These are phyloP conservation scores for Yamadazyma oceani DNA, from an alignment of 1,139 yeast species.

Conservation along the genomic window DNA sequence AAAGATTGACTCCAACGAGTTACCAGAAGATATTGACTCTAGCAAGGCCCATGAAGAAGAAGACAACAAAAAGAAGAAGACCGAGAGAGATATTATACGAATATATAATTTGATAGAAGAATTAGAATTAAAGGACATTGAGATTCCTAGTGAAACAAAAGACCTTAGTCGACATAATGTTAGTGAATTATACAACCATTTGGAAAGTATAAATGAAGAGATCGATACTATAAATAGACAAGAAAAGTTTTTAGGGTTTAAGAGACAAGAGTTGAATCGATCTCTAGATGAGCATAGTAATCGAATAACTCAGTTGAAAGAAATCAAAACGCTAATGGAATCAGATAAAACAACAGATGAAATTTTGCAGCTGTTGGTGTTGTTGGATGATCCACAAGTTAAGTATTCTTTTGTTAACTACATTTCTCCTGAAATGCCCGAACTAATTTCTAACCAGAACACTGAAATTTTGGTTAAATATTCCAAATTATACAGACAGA, in stretches of 20 bases:
- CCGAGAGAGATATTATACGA: constrained; percentile 10
- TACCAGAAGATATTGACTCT: constrained; percentile 17
- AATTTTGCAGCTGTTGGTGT: constrained; percentile 4
- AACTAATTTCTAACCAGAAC: constrained; percentile 5
- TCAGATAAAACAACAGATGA: constrained; percentile 1
- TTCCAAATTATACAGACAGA: constrained; percentile 6
- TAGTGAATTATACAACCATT: constrained; percentile 13
- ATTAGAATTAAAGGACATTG: constrained; percentile 26
- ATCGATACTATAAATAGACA: constrained; percentile 19
- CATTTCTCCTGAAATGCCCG: constrained; percentile 6
- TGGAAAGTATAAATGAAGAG: constrained; percentile 18
- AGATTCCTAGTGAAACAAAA: constrained; percentile 29
- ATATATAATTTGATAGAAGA: constrained; percentile 28
- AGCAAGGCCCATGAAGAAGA: constrained; percentile 21
- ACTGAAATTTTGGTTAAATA: constrained; percentile 4
- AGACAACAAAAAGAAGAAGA: neutral
- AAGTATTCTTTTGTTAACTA: constrained; percentile 11
- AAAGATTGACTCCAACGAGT: constrained; percentile 13
- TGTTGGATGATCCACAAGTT: constrained; percentile 8
- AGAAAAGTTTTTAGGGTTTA: constrained; percentile 20
- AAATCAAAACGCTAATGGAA: constrained; percentile 6
- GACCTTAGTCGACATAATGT: constrained; percentile 13
- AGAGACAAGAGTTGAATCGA: constrained; percentile 14
- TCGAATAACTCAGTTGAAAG: constrained; percentile 5
- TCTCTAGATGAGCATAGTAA: constrained; percentile 1